These are phyloP conservation scores for Psidium friedrichsthalianum DNA, from an alignment of 345 rosid genomes.

Conservation along the genomic window DNA sequence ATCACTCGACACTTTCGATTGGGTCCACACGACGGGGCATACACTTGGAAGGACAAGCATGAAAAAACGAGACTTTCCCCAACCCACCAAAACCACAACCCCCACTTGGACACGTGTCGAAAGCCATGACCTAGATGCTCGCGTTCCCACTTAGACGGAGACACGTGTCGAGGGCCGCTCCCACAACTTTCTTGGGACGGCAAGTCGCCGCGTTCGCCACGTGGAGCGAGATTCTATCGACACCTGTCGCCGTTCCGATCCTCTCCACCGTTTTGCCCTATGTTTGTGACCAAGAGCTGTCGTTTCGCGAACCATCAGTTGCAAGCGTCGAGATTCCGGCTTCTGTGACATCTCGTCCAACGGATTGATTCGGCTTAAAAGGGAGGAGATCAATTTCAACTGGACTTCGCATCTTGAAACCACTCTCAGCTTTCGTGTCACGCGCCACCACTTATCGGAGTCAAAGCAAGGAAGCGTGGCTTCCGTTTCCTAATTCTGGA, in stretches of 20 bases:
- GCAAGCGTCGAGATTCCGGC: not conserved
- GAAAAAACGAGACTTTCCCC: not conserved
- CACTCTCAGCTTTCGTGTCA: not conserved
- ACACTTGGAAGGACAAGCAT: not conserved
- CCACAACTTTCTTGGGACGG: not conserved
- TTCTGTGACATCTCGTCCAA: not conserved
- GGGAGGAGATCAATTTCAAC: not conserved
- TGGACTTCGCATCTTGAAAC: not conserved
- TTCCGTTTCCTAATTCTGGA: not conserved
- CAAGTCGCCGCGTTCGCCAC: not conserved
- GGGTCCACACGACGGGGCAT: not conserved
- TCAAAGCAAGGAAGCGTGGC: not conserved
- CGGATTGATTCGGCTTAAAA: not conserved
- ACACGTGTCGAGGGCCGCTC: not conserved
- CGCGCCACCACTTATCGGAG: not conserved
- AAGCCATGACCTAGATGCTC: not conserved
- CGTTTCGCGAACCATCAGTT: not conserved
- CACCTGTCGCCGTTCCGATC: not conserved
- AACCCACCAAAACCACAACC: too few species aligned
- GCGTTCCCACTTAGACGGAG: not conserved
- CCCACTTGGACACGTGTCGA: not conserved
- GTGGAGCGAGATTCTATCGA: not conserved
- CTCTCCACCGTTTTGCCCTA: not conserved
- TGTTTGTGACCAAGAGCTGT: not conserved
- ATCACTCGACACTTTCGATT: not conserved